A percentile compares a stretch with the other conserved stretches of the same genome.
These are phyloP conservation scores for Scopulariopsis brevicaulis DNA, from an alignment of 2,329 filamentous ascomycete genomes.

Conservation along the genomic window DNA sequence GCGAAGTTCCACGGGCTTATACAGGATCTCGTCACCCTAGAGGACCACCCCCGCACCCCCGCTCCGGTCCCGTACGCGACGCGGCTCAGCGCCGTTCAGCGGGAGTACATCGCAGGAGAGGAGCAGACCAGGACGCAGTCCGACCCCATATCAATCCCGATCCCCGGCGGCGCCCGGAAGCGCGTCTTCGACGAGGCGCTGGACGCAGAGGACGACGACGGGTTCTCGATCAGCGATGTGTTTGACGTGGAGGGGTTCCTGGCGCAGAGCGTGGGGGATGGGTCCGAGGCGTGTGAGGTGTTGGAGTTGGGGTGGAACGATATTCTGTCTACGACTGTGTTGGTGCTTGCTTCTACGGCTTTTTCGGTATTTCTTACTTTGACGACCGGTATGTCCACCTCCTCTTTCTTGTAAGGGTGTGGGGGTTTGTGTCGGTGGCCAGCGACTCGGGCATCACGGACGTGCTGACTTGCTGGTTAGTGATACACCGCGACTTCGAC, in stretches of 20 bases:
- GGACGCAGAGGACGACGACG: not conserved
- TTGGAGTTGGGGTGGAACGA: constrained; percentile 7
- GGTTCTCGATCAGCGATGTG: constrained; percentile 4
- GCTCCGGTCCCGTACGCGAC: constrained; percentile 1
- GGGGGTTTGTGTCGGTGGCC: too few species aligned
- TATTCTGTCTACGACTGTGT: constrained; percentile 7
- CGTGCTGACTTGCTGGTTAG: not conserved
- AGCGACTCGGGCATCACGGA: not conserved
- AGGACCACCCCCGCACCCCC: not conserved
- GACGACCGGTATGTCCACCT: constrained; percentile 4
- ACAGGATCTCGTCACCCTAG: constrained; percentile 11
- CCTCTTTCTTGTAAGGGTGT: not conserved
- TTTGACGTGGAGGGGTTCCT: constrained; percentile 3
- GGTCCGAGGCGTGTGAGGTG: not conserved
- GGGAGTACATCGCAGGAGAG: constrained; percentile 1
- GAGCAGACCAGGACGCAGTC: not conserved
- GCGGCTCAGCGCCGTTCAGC: constrained; percentile 7
- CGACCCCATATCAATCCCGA: constrained; percentile 1
- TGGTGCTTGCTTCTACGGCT: constrained; percentile 9
- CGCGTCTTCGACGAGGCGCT: not conserved
- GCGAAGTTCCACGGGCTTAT: constrained; percentile 12
- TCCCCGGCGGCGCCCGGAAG: not conserved
- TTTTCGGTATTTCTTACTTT: constrained; percentile 8
- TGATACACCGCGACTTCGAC: constrained; percentile 1
- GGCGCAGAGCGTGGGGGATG: constrained; percentile 2